Percentiles rank a stretch among this genome's conserved stretches.
These are phyloP conservation scores for Ophiobolus disseminans DNA, from an alignment of 2,329 filamentous ascomycete species.

Conservation along the genomic window DNA sequence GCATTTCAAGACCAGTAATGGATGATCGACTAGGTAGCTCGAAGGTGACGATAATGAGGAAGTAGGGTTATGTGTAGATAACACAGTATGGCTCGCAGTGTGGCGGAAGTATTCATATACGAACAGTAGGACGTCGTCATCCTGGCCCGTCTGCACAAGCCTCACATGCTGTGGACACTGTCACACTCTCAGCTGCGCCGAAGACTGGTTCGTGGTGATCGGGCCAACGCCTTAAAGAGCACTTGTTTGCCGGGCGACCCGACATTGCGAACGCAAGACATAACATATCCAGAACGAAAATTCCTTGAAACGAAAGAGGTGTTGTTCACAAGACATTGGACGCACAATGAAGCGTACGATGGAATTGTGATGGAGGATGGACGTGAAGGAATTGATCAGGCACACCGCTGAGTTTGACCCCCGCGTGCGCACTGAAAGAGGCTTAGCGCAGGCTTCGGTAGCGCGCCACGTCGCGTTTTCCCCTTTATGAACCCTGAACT, in stretches of 20 bases:
- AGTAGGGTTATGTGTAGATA: too few relatives aligned
- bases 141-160: constrained; percentile 4
- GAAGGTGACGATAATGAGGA: constrained; percentile 8
- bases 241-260: constrained; percentile 25
- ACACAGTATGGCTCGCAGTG: constrained; percentile 14
- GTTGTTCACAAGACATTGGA: too few relatives aligned
- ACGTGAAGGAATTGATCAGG: too few relatives aligned
- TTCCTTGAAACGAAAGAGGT: too few relatives aligned
- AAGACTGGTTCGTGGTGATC: constrained; percentile 24
- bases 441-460: too few relatives aligned
- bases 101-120: constrained; percentile 17
- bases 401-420: too few relatives aligned
- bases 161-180: constrained; percentile 8
- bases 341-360: too few relatives aligned
- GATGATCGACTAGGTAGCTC: background rate
- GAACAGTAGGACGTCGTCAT: constrained; percentile 15
- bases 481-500: too few relatives aligned
- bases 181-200: constrained; percentile 19
- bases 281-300: too few relatives aligned
- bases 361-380: too few relatives aligned
- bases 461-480: too few relatives aligned
- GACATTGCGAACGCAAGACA: constrained; percentile 5
- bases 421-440: too few relatives aligned
- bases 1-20: constrained; percentile 16
- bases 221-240: constrained; percentile 18